Conservation (phyloP, 441 rosid species). For the Pelargonium fulgidum region DNA sequence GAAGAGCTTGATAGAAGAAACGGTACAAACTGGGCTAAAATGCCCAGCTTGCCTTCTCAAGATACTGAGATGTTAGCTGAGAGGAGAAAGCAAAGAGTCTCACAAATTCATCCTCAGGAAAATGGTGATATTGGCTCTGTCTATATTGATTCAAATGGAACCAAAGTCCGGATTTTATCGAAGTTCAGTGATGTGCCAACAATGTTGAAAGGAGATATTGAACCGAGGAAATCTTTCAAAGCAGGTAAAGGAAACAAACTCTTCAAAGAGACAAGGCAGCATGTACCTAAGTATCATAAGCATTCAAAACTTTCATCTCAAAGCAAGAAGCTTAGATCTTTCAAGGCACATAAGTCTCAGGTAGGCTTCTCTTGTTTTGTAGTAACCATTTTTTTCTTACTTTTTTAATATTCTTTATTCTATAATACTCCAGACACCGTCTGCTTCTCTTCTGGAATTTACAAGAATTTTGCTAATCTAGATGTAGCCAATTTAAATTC, state of each 20-base stretch:
- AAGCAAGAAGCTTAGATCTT: slow-evolving; percentile 38
- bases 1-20: slow-evolving; percentile 92
- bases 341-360: slow-evolving; percentile 43
- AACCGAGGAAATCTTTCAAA: slow-evolving; percentile 36
- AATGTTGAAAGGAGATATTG: slow-evolving; percentile 34
- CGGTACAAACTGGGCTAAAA: slow-evolving; percentile 67
- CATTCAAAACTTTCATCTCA: slow-evolving; percentile 47
- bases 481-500: neutral
- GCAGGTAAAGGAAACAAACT: slow-evolving; percentile 42
- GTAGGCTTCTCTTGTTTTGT: slow-evolving; percentile 33
- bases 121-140: slow-evolving; percentile 66
- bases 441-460: neutral
- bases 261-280: slow-evolving; percentile 46
- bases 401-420: neutral
- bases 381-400: neutral
- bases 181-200: slow-evolving; percentile 35
- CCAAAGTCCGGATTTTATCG: slow-evolving; percentile 73
- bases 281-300: slow-evolving; percentile 43
- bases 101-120: slow-evolving; percentile 37
- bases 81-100: slow-evolving; percentile 37
- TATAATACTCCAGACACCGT: neutral
- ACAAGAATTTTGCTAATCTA: neutral
- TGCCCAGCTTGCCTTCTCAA: slow-evolving; percentile 41
- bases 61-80: slow-evolving; percentile 37
- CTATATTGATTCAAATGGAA: slow-evolving; percentile 77